phyloP scores from a whole-genome alignment of 2,329 filamentous ascomycete species.

The Apiospora malaysiana region DNA sequence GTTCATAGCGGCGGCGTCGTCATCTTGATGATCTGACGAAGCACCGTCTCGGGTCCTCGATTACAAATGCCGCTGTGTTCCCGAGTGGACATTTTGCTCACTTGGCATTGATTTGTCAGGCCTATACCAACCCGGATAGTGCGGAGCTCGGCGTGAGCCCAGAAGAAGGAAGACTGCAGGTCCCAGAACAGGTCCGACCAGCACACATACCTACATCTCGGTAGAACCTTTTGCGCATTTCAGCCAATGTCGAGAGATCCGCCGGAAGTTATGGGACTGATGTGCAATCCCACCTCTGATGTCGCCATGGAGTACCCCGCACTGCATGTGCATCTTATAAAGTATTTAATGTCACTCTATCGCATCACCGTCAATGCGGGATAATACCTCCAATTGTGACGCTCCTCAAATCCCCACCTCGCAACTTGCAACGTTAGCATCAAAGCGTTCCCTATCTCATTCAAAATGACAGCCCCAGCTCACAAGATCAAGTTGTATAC shows the following conservation, averaged over 20 bases:
- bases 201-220: not conserved
- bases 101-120: not conserved
- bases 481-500: constrained; percentile 27
- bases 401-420: not conserved
- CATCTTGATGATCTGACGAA: not conserved
- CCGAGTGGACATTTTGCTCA: not conserved
- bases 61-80: not conserved
- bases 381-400: not conserved
- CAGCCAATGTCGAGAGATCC: not conserved
- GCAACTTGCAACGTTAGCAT: not conserved
- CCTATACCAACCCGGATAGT: not conserved
- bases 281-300: not conserved
- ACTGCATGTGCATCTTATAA: not conserved
- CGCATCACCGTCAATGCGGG: not conserved
- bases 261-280: constrained; percentile 13
- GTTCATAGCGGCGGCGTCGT: not conserved
- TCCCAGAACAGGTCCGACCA: not conserved
- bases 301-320: constrained; percentile 14
- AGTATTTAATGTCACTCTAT: not conserved
- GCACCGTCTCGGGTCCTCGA: not conserved
- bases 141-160: not conserved
- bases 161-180: not conserved
- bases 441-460: not conserved
- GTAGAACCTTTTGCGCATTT: not conserved
- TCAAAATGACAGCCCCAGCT: constrained; percentile 1